Evolutionary conservation across 1,284 basidiomycete species (phyloP).

Genomic region (Hemileia vastatrix): DNA sequence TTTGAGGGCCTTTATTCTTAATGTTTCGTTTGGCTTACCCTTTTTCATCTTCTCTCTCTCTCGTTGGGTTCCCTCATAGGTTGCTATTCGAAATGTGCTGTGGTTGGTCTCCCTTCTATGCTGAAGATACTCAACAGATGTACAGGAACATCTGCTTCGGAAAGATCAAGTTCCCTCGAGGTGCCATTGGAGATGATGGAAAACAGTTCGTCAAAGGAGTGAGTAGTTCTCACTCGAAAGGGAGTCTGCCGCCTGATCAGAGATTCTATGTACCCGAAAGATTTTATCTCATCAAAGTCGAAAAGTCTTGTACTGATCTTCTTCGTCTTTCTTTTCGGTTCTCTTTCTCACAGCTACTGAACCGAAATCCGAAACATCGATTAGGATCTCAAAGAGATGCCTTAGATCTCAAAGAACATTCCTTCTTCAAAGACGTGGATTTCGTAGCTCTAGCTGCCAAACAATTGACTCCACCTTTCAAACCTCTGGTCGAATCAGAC

Average conservation of each 20-base stretch:
- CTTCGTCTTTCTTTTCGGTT: neutral
- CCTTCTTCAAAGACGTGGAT: slow-evolving; percentile 87
- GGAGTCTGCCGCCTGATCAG: neutral
- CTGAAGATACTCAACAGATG: slow-evolving; percentile 45
- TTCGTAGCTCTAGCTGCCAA: slow-evolving; percentile 77
- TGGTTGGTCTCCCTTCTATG: slow-evolving; percentile 47
- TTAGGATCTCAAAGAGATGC: slow-evolving; percentile 82
- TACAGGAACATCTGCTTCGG: slow-evolving; percentile 46
- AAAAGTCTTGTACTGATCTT: neutral
- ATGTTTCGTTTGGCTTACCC: neutral
- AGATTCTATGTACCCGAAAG: neutral
- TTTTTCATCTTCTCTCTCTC: neutral
- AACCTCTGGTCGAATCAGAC: slow-evolving; percentile 94
- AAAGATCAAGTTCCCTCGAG: slow-evolving; percentile 46
- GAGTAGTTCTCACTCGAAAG: neutral
- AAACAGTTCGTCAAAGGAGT: slow-evolving; percentile 27
- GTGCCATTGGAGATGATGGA: slow-evolving; percentile 41
- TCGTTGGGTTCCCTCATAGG: neutral
- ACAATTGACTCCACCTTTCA: slow-evolving; percentile 94
- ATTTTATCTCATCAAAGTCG: neutral
- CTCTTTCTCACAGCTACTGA: slow-evolving; percentile 57
- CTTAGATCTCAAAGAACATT: slow-evolving; percentile 86
- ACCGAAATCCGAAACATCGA: slow-evolving; percentile 93
- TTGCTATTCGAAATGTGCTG: slow-evolving; percentile 47
- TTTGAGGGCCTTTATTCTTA: slow-evolving; percentile 4